Percentiles rank a stretch among this genome's conserved stretches.
Evolutionary conservation across 2,329 filamentous ascomycete genomes (phyloP).

Genomic region (Venturia asperata): DNA sequence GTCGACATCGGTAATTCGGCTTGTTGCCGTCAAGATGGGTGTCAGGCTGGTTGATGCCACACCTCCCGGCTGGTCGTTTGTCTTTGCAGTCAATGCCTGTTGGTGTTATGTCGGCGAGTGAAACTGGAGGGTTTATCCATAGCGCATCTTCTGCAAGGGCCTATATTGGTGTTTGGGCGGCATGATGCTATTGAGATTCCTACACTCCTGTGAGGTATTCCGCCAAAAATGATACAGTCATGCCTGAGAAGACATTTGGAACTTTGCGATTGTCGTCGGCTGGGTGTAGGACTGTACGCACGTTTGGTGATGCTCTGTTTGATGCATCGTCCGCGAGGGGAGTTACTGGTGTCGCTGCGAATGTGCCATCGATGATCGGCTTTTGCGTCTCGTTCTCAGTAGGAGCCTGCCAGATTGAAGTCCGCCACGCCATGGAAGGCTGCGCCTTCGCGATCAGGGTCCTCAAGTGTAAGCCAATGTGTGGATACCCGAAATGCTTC

Average conservation of each 20-base stretch:
- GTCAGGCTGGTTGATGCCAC: background rate
- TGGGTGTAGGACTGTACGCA: background rate
- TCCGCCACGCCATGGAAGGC: background rate
- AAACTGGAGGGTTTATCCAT: background rate
- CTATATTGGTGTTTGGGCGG: background rate
- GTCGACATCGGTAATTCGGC: too few species aligned
- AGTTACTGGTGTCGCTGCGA: background rate
- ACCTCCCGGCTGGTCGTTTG: background rate
- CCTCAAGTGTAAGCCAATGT: background rate
- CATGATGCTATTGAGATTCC: background rate
- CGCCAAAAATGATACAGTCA: background rate
- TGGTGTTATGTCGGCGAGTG: background rate
- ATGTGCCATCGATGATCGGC: background rate
- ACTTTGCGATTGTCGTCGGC: too few species aligned
- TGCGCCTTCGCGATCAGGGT: background rate
- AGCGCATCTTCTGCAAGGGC: background rate
- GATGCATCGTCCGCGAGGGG: background rate
- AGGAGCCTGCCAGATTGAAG: background rate
- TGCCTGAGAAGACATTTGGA: background rate
- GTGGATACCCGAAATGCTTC: too few species aligned
- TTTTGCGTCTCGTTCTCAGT: background rate
- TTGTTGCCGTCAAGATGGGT: background rate
- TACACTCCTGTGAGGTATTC: background rate
- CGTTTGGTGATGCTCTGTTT: background rate
- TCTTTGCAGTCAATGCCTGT: background rate